Evolutionary conservation across 805 yeast species (phyloP).

Genomic region (Yamadazyma olivae): DNA sequence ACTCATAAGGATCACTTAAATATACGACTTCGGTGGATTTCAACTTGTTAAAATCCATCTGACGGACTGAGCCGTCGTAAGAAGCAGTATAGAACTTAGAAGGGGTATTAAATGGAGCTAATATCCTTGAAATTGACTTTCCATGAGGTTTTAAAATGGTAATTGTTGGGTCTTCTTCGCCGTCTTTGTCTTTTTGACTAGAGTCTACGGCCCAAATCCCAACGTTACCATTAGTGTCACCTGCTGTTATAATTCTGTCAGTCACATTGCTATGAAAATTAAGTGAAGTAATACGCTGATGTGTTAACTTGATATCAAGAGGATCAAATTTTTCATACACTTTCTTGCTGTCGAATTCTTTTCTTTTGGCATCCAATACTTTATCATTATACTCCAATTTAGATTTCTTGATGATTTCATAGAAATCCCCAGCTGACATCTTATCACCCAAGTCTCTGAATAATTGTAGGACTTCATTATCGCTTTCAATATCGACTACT

Average conservation of each 20-base stretch:
- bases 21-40: conserved; percentile 50
- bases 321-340: conserved; percentile 62
- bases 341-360: conserved; percentile 49
- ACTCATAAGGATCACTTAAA: conserved; percentile 50
- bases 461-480: conserved; percentile 28
- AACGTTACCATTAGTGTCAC: conserved; percentile 83
- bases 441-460: conserved; percentile 43
- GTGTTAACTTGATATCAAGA: conserved; percentile 65
- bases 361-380: conserved; percentile 46
- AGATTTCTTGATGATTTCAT: conserved; percentile 43
- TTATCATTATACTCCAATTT: conserved; percentile 26
- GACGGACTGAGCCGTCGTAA: conserved; percentile 85
- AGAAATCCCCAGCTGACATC: conserved; percentile 71
- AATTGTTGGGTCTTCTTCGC: conserved; percentile 46
- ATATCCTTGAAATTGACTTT: conserved; percentile 63
- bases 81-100: conserved; percentile 65
- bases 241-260: conserved; percentile 70
- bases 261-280: conserved; percentile 71
- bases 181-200: conserved; percentile 22
- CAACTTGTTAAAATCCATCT: conserved; percentile 61
- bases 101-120: conserved; percentile 48
- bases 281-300: conserved; percentile 70
- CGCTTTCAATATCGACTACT: conserved; percentile 13
- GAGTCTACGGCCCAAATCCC: conserved; percentile 84
- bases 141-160: conserved; percentile 73